Conservation (phyloP, 129 eudicot genomes). For the Silybum marianum region DNA sequence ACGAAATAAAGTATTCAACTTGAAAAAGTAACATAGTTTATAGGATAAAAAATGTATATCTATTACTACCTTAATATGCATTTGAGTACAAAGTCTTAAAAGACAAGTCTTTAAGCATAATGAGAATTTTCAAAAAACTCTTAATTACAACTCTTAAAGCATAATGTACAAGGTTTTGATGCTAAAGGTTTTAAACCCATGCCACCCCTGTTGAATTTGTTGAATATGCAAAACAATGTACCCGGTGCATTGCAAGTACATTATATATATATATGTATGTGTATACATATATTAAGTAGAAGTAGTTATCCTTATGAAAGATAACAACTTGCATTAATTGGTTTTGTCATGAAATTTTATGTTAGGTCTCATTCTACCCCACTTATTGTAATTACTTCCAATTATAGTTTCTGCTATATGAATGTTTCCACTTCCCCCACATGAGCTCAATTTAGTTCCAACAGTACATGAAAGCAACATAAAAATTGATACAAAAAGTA, state of each 20-base stretch:
- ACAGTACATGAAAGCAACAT: neutral
- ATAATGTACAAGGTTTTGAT: no score
- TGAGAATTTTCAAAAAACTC: no score
- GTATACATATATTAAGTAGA: neutral
- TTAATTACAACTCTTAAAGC: no score
- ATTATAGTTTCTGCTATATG: neutral
- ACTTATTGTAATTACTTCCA: neutral
- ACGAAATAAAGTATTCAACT: neutral
- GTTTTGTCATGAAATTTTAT: neutral
- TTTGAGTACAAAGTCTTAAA: no score
- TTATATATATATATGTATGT: neutral
- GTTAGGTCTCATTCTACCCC: neutral
- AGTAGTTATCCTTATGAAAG: neutral
- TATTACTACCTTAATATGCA: no score
- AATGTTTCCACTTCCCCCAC: neutral
- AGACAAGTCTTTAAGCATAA: no score
- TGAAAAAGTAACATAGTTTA: neutral
- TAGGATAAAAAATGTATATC: no score
- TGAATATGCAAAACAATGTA: no score
- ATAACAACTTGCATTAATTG: neutral
- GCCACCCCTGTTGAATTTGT: no score
- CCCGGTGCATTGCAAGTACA: no score
- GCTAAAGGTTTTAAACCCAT: no score
- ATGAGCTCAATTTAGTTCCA: neutral
- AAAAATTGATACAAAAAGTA: no score